Base-by-base conservation (phyloP, 345 rosid species). In the Brassica nigra region DNA sequence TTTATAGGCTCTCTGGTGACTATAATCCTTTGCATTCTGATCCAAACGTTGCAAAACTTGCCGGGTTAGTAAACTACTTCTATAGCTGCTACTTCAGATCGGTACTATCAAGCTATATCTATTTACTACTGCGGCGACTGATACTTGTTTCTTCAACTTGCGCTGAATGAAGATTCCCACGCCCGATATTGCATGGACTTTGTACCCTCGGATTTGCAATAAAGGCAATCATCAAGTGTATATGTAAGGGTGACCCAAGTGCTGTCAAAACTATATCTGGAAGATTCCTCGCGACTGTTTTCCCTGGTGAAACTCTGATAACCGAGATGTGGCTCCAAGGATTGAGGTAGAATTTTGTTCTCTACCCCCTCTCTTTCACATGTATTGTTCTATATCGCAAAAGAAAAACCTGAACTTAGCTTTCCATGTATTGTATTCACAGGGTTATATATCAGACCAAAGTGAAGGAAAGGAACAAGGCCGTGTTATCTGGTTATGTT, bases 1-100 rank as follows among this genome's bases (percentile, higher is more conserved):
- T 95, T 70, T 95, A 95, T 76, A 86, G 98, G 87, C 79, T 93
- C 71, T 93, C 98, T 52, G 99, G 99, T 78, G 98, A 95, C 76
- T 93, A 93, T 70, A 93, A 95, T 83, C 99, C 97, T 81, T 80
- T 95, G 75, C 99, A 91, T 85, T 89, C 98, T 15, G 99, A 95
- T 85, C 97, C 97, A 65, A 63, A 63, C 78, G 0, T 91, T 71
- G 97, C 97, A n/a, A 80, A 81, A 84, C 82, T 72, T 75, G 97
- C 97, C 42, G 99, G 97, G 97, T 95, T 64, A 68, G 97, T 88
- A 29, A 29, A 64, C 58, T 1, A 68, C 39, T 37, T 78, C 73
- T 49, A 74, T 15, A 58, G 34, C 69, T 44, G 18, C 63, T 58
- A 4, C 11, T 39, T 3, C 20, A 73, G 44, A 65, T 49, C 49